Base-by-base conservation (phyloP, 768 basidiomycete genomes). In the Pilatotrama ljubarskyi region DNA sequence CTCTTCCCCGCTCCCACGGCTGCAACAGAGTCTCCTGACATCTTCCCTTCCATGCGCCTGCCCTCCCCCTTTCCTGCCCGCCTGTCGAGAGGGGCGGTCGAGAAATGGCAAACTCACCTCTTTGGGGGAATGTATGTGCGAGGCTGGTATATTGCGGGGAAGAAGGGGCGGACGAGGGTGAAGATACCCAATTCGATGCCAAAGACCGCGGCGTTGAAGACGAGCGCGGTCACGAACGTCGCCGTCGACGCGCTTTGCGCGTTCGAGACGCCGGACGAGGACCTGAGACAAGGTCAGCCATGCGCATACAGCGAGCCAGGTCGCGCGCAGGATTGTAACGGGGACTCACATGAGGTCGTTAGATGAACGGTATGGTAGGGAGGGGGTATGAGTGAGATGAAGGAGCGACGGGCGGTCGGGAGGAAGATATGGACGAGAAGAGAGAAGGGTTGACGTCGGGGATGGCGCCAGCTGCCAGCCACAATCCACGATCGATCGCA, bases 91-190 rank as follows among this genome's bases (percentile, higher is more conserved):
- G 17, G 48, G 8, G 58, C 51, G 13, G 9, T 1, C 11, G 24
- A 3, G 13, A 1, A 9, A 40, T 1, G 1, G 37, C 3, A 20
- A 24, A 58, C 83, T 72, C 67, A 81, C 76, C 70, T 68, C 55
- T 77, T 75, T 5, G 81, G 81, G 41, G 80, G 75, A 73, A 89
- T 90, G 7, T 73, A 66, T 24, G 93, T 90, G 55, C 94, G 79
- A 0, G 95, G 95, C 67, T 94, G 90, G 71, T 94, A 98, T 47
- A 98, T 88, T 14, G 86, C 80, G 63, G 87, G 90, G 81, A 98
- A 97, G 69, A 85, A 87, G 11, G 88, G 85, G 41, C 95, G 80
- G 26, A 97, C 72, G 62, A 96, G 58, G n/a, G 94, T 88, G 76
- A 97, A 98, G 15, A 82, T 80, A 5, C 69, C 78, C 51, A 98